Base-by-base conservation (phyloP, 805 yeast species). In the Monosporozyma aerobia region DNA sequence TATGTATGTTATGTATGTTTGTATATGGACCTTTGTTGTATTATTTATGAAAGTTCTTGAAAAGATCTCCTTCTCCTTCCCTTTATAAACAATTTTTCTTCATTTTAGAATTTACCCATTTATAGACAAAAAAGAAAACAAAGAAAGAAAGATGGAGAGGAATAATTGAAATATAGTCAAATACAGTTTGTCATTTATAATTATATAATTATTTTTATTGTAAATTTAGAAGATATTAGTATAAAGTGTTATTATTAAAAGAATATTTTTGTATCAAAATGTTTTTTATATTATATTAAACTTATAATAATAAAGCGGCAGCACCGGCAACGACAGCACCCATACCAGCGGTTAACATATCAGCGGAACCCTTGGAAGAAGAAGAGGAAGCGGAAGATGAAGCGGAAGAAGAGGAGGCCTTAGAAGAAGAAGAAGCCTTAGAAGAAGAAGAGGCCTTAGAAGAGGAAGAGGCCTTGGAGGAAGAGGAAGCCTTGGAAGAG, bases 301-400 rank as follows among this genome's bases (percentile, higher is more conserved):
- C 45, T 58, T 51, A 58, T 51, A 58, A 55, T 47, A 58, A 48
- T 50, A 58, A 47, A 29, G 61, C 61, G 22, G 53, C 57, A 45
- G 59, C 61, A 54, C 59, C 61, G 35, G 57, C 61, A 40, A 58
- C 39, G 35, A 49, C 54, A 44, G 60, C 57, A 54, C 60, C 57
- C 49, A 57, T 48, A 54, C 59, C 59, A 22, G 57, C 43, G 27
- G 47, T 30, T 22, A 47, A 51, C 32, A 54, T 57, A 44, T 57
- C 54, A 43, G 55, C 52, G 40, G 56, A 50, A 51, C 54, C 55
- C 3, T 23, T 23, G 40, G 51, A 45, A 33, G 56, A 51, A 16
- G 56, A 44, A 25, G 53, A 16, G 3, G 48, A 52, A 23, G 52
- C 35, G 29, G 56, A 23, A 27, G 52, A 44, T 13, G 55, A 37